Percentiles rank a stretch among this genome's conserved stretches.
Evolutionary conservation across 208 protist species (phyloP).

Genomic region (Tritrichomonas musculus): DNA sequence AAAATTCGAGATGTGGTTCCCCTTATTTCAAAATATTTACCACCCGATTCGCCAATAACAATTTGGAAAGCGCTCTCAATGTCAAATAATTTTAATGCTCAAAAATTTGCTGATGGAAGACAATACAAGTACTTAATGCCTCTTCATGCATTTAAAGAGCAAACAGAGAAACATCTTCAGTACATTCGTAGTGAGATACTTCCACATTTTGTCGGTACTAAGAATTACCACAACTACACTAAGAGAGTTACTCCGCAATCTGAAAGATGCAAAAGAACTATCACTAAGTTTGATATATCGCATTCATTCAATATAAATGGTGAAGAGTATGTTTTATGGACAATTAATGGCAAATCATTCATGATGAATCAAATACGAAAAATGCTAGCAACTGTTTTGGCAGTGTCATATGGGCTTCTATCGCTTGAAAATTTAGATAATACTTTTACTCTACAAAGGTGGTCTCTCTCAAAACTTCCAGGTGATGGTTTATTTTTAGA

Average conservation of each 20-base stretch:
- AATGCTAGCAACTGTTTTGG: conserved; percentile 6
- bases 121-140: background rate
- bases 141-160: background rate
- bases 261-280: background rate
- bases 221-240: background rate
- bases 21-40: background rate
- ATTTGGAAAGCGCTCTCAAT: background rate
- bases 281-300: background rate
- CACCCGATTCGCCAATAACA: background rate
- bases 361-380: conserved; percentile 22
- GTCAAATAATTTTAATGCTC: background rate
- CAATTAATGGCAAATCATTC: background rate
- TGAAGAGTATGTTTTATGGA: background rate
- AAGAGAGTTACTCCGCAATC: background rate
- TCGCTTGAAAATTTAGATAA: background rate
- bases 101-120: background rate
- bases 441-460: background rate
- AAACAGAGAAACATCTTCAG: background rate
- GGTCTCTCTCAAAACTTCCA: background rate
- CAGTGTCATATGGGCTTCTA: background rate
- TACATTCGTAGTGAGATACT: background rate
- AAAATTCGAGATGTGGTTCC: background rate
- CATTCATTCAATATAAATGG: background rate
- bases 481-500: background rate
- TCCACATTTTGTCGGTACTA: background rate